Percentiles rank a stretch among this genome's conserved stretches.
These are phyloP conservation scores for Eucalyptus microcorys DNA, from an alignment of 345 rosid species.

Conservation along the genomic window DNA sequence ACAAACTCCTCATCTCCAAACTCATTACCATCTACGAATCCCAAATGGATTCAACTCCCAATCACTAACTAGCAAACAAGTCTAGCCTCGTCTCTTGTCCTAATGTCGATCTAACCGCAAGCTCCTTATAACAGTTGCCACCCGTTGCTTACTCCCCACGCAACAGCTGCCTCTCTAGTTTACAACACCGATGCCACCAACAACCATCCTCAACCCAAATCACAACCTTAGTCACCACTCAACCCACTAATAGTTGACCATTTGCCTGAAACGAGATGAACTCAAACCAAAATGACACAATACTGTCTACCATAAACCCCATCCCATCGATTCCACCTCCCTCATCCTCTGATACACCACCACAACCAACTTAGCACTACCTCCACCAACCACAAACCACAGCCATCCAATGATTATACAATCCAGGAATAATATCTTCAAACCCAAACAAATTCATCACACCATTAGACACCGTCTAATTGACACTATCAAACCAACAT, in stretches of 20 bases:
- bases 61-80: not conserved
- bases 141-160: fast-evolving
- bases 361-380: too few species aligned
- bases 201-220: not conserved
- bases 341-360: too few species aligned
- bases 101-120: fast-evolving
- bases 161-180: not conserved
- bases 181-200: fast-evolving
- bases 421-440: fast-evolving
- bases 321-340: too few species aligned
- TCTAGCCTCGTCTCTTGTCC: not conserved
- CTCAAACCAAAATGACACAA: too few species aligned
- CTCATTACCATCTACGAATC: not conserved
- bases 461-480: too few species aligned
- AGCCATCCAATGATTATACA: too few species aligned
- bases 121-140: fast-evolving
- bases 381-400: too few species aligned
- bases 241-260: not conserved
- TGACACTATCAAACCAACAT: too few species aligned
- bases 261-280: fast-evolving
- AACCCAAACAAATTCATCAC: too few species aligned
- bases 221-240: not conserved
- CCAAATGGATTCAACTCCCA: not conserved
- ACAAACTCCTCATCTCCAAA: not conserved
- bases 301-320: too few species aligned